Base-by-base conservation (phyloP, 208 protist genomes). In the Trypanosoma lewisi region DNA sequence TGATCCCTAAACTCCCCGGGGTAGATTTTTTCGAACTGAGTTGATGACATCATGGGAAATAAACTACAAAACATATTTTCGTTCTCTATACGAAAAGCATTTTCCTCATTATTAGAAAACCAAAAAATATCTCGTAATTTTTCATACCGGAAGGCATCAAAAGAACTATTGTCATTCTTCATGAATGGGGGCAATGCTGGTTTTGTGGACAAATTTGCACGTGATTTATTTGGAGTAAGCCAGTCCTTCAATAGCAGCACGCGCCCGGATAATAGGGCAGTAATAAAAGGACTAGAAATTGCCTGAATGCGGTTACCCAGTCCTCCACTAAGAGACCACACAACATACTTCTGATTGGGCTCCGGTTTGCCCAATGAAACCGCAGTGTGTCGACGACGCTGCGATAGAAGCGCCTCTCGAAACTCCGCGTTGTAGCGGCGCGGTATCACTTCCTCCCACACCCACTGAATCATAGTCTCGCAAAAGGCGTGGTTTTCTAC, bases 181-280 rank as follows among this genome's bases (percentile, higher is more conserved):
- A 47, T 44, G 72, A 54, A 61, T 44, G 53, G 55, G 49, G 44
- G 42, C 33, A 53, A 39, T 50, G 59, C 67, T 48, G 54, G 53
- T 51, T n/a, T 33, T 31, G 47, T 41, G 9, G 39, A 42, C 21
- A 23, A 23, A 16, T 30, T 4, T 3, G 16, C 49, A 28, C 31
- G 63, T 27, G 47, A 47, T 59, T 25, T 30, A n/a, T 59, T 31
- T n/a, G 67, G 67, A 8, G 65, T 63, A 42, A 74, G 70, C 72
- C 72, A 78, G 48, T 78, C 72, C 37, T 74, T 74, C 55, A 78
- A 41, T 31, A 78, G 39, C 9, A 78, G 1, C 41, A 78, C 72
- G 42, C 72, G 57, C 14, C 69, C 44, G 5, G 58, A 70, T 33
- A 78, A 12, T 17, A 74, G 25, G 9, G 72, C 72, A n/a, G 67